phyloP scores from a whole-genome alignment of 2,329 filamentous ascomycete species.

The Colletotrichum gigasporum region DNA sequence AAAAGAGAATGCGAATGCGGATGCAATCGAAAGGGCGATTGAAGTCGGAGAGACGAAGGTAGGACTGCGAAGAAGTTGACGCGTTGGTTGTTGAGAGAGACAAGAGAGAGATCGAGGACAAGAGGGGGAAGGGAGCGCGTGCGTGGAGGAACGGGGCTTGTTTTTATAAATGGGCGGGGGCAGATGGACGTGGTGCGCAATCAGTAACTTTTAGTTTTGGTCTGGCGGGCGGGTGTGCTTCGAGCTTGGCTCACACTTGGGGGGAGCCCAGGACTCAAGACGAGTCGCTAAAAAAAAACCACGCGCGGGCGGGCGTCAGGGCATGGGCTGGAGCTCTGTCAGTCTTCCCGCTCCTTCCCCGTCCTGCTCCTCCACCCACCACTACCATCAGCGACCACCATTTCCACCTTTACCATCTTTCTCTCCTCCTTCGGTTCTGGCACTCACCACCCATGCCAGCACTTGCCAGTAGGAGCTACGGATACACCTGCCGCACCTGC shows the following conservation, averaged over 20 bases:
- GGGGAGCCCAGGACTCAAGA: too few relatives aligned
- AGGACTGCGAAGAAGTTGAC: slow-evolving; percentile 30
- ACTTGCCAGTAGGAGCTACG: too few relatives aligned
- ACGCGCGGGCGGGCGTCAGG: too few relatives aligned
- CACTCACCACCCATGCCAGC: too few relatives aligned
- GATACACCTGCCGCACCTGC: too few relatives aligned
- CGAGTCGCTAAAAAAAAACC: not conserved
- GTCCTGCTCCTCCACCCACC: too few relatives aligned
- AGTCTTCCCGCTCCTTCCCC: too few relatives aligned
- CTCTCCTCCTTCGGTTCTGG: not conserved
- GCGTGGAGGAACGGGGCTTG: slow-evolving; percentile 61
- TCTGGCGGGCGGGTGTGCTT: not conserved
- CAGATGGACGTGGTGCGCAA: slow-evolving; percentile 62
- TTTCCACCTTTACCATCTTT: not conserved
- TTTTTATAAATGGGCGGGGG: slow-evolving; percentile 69
- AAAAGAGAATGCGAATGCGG: slow-evolving; percentile 24
- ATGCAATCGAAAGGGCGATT: slow-evolving; percentile 33
- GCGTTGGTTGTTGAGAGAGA: slow-evolving; percentile 39
- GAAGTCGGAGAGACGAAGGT: slow-evolving; percentile 35
- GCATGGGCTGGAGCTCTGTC: too few relatives aligned
- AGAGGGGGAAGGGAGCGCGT: slow-evolving; percentile 52
- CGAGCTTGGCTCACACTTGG: too few relatives aligned
- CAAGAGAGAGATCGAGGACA: slow-evolving; percentile 39
- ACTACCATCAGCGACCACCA: not conserved
- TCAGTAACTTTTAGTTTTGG: slow-evolving; percentile 56